phyloP scores from a whole-genome alignment of 257 asterid species.

The Eucommia ulmoides region DNA sequence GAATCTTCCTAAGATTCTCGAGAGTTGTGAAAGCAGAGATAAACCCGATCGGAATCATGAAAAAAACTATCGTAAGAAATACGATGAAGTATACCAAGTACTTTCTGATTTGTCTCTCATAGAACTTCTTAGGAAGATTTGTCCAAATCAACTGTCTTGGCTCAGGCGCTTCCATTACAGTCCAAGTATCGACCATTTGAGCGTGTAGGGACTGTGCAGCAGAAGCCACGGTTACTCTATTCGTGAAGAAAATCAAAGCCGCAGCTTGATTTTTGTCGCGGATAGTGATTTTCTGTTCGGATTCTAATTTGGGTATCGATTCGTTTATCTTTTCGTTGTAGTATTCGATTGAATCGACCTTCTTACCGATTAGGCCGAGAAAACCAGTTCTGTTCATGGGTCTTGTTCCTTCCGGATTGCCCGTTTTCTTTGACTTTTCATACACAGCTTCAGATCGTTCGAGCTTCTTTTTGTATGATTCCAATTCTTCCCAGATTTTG shows the following conservation, averaged over 20 bases:
- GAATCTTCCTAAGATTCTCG: conserved; percentile 53
- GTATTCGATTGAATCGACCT: conserved; percentile 77
- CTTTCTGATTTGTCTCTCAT: conserved; percentile 46
- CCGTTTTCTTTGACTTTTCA: conserved; percentile 30
- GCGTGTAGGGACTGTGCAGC: conserved; percentile 82
- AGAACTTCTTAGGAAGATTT: conserved; percentile 50
- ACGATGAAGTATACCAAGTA: conserved; percentile 44
- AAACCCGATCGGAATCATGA: conserved; percentile 75
- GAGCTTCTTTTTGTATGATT: conserved; percentile 74
- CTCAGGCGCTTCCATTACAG: conserved; percentile 71
- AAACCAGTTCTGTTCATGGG: conserved; percentile 65
- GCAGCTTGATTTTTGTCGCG: conserved; percentile 65
- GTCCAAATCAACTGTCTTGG: conserved; percentile 63
- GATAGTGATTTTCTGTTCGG: conserved; percentile 62
- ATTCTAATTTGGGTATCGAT: conserved; percentile 40
- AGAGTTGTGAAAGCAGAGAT: conserved; percentile 84
- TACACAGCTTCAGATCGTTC: conserved; percentile 57
- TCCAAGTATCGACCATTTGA: conserved; percentile 61
- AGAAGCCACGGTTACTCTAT: conserved; percentile 67
- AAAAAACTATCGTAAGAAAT: conserved; percentile 80
- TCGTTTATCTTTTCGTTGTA: conserved; percentile 53
- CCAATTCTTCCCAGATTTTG: conserved; percentile 58
- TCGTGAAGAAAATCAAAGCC: conserved; percentile 68
- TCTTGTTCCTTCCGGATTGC: conserved; percentile 53
- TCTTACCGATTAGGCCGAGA: conserved; percentile 59